These are phyloP conservation scores for Chalciporus pseudorubinellus DNA, from an alignment of 768 basidiomycete species.

Conservation along the genomic window DNA sequence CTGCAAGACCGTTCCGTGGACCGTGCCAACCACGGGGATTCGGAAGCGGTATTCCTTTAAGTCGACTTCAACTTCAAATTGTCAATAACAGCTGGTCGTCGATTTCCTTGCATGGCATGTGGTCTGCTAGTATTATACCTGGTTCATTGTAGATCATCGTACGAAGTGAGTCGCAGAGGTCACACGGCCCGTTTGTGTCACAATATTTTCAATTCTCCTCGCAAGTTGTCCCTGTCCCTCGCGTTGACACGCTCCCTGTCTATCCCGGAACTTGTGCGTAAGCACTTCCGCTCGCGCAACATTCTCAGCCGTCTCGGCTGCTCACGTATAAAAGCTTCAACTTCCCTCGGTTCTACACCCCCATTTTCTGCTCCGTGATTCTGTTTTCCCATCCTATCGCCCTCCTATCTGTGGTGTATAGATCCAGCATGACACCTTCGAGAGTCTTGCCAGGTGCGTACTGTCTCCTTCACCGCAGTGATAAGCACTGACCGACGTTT, in stretches of 20 bases:
- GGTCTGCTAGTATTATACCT: too few species aligned
- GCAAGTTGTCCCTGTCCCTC: background rate
- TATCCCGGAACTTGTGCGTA: conserved; percentile 2
- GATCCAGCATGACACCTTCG: conserved; percentile 20
- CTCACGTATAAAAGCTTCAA: conserved; percentile 22
- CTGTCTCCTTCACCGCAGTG: background rate
- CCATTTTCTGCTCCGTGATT: background rate
- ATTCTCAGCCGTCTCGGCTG: conserved; percentile 21
- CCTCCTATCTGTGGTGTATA: conserved; percentile 5
- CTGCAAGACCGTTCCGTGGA: conserved; percentile 9
- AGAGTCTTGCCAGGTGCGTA: conserved; percentile 29
- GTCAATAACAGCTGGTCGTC: too few species aligned
- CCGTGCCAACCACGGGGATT: too few species aligned
- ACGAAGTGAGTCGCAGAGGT: too few species aligned
- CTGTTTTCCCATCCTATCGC: background rate
- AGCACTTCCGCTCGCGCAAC: conserved; percentile 1
- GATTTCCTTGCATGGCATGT: too few species aligned
- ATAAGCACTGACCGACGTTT: background rate
- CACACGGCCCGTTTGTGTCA: background rate
- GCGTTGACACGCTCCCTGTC: background rate
- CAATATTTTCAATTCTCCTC: background rate
- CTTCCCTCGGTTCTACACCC: background rate
- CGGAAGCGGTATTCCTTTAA: too few species aligned
- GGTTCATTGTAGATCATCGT: too few species aligned
- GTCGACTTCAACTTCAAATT: too few species aligned